Conservation (phyloP, 176 grass and related monocot genomes). For the Sorghum bicolor region Sorghum_bicolor_NCBIv3 NC_012878.2:54061001-54061500, state of each 20-base stretch:
- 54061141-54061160: background rate
- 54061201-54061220: background rate
- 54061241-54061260: background rate
- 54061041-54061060: background rate
- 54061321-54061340: background rate
- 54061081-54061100: background rate
- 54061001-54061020: background rate
- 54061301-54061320: background rate
- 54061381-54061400: slow-evolving; percentile 1
- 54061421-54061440: background rate
- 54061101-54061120: background rate
- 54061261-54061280: background rate
- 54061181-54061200: background rate
- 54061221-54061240: no score
- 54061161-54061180: background rate
- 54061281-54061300: background rate
- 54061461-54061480: background rate
- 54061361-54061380: background rate
- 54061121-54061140: background rate
- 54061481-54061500: background rate
- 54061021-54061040: background rate
- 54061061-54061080: background rate
- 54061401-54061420: background rate
- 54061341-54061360: background rate
- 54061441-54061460: background rate